Conservation (phyloP, 768 basidiomycete genomes). For the Rhizopogon vesiculosus region DNA sequence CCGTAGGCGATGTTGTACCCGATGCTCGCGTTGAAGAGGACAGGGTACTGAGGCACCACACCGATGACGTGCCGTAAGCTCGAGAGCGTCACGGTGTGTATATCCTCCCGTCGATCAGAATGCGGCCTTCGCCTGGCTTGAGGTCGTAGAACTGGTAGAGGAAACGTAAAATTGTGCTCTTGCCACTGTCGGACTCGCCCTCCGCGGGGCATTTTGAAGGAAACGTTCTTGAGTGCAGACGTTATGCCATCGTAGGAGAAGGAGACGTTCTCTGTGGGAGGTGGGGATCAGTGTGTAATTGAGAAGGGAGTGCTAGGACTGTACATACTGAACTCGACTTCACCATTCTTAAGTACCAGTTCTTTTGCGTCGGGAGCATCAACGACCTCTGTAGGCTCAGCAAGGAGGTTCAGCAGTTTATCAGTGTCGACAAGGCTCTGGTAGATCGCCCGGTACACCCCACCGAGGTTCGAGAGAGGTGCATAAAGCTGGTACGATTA, state of each 20-base stretch:
- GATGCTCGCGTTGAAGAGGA: constrained; percentile 69
- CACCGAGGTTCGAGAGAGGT: constrained; percentile 74
- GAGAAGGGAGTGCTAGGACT: background rate
- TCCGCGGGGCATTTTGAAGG: too few relatives aligned
- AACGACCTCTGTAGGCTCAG: constrained; percentile 79
- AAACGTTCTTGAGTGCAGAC: background rate
- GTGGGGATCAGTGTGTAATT: background rate
- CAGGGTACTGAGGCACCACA: constrained; percentile 66
- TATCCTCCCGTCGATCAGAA: constrained; percentile 84
- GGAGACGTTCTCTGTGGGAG: constrained; percentile 63
- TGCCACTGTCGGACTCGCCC: constrained; percentile 72
- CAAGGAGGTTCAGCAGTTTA: constrained; percentile 9
- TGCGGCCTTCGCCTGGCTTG: constrained; percentile 70
- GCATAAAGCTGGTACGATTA: constrained; percentile 48
- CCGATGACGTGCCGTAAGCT: constrained; percentile 80
- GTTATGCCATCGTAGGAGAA: constrained; percentile 80
- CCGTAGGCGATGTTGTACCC: constrained; percentile 68
- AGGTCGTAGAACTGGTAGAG: constrained; percentile 93
- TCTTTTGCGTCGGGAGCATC: constrained; percentile 75
- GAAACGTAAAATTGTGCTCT: constrained; percentile 81
- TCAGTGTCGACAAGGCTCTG: constrained; percentile 40
- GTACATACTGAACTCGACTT: constrained; percentile 80
- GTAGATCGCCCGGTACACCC: constrained; percentile 73
- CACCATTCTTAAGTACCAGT: constrained; percentile 65
- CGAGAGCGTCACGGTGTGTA: constrained; percentile 80